Base-by-base conservation (phyloP, 371 early-diverging fungal species). In the Globomyces sp. region DNA sequence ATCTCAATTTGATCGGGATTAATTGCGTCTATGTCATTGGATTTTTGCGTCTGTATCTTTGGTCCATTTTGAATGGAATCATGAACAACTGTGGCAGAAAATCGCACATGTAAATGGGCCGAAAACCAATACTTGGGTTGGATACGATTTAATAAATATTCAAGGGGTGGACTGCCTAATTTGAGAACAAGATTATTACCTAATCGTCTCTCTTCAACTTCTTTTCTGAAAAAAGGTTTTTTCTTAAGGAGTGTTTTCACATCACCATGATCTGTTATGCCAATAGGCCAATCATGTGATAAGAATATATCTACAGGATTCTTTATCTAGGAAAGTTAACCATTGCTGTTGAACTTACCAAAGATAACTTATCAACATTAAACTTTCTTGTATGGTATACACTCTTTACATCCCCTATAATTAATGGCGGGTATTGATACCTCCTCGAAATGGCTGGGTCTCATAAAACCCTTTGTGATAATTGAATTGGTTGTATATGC, bases 251-350 rank as follows among this genome's bases (percentile, higher is more conserved):
- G 79, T 44, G 52, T 46, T 0, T 74, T 52, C 0, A 83, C 64
- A 75, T 97, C 79, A 1, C 98, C 98, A 75, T 88, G 87, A 34
- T 80, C 73, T 57, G 91, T 90, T 39, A 97, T 90, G 2, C 88
- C 87, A 36, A 81, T 78, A 0, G 99, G 99, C 99, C 99, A 99
- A 74, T 99, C 99, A 71, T 99, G 99, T 3, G 95, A 93, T 1
- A 96, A 63, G 58, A 98, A 89, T 6, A 97, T 82, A 68, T 98
- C 96, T 47, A 96, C 50, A 2, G 58, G 58, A n/a, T 34, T 24
- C n/a, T 58, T 4, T 2, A 58, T 44, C 24, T 24, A 24, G 24
- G 24, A 24, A 24, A 24, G 0, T 24, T 24, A 24, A 24, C 24
- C 24, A 24, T 24, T 24, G 24, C 24, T 24, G 24, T 24, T 24